A percentile compares a stretch with the other conserved stretches of the same genome.
Evolutionary conservation across 2,329 filamentous ascomycete genomes (phyloP).

Genomic region (Penicillium sclerotiorum): DNA sequence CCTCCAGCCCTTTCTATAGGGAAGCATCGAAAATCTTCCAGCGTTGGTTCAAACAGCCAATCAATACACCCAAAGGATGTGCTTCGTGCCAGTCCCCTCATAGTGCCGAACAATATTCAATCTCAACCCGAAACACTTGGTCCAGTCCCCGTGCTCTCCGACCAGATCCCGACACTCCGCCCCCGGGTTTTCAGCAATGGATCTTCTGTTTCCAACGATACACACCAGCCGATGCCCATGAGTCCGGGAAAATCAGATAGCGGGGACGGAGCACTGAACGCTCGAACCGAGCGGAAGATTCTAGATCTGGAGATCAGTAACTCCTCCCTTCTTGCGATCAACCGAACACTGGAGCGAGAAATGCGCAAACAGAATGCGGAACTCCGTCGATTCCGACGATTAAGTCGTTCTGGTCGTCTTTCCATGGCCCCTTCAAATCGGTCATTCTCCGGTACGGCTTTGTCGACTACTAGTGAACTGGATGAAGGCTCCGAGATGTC

Average conservation of each 20-base stretch:
- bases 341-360: slow-evolving; percentile 86
- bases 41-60: slow-evolving; percentile 33
- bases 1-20: slow-evolving; percentile 18
- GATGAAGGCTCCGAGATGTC: slow-evolving; percentile 39
- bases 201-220: slow-evolving; percentile 38
- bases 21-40: slow-evolving; percentile 37
- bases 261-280: slow-evolving; percentile 74
- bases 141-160: slow-evolving; percentile 23
- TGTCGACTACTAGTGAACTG: slow-evolving; percentile 51
- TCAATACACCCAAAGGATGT: slow-evolving; percentile 20
- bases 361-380: slow-evolving; percentile 89
- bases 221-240: slow-evolving; percentile 56
- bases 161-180: slow-evolving; percentile 30
- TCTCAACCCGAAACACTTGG: slow-evolving; percentile 19
- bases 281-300: slow-evolving; percentile 89
- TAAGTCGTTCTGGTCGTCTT: slow-evolving; percentile 78
- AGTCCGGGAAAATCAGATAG: slow-evolving; percentile 50
- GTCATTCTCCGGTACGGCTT: slow-evolving; percentile 47
- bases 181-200: slow-evolving; percentile 39
- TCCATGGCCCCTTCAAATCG: slow-evolving; percentile 58
- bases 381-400: slow-evolving; percentile 78
- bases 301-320: slow-evolving; percentile 97
- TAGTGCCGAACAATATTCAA: slow-evolving; percentile 27
- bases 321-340: slow-evolving; percentile 91
- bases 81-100: slow-evolving; percentile 35